Evolutionary conservation across 2,329 filamentous ascomycete species (phyloP).

Genomic region (Geosmithia putterillii): DNA sequence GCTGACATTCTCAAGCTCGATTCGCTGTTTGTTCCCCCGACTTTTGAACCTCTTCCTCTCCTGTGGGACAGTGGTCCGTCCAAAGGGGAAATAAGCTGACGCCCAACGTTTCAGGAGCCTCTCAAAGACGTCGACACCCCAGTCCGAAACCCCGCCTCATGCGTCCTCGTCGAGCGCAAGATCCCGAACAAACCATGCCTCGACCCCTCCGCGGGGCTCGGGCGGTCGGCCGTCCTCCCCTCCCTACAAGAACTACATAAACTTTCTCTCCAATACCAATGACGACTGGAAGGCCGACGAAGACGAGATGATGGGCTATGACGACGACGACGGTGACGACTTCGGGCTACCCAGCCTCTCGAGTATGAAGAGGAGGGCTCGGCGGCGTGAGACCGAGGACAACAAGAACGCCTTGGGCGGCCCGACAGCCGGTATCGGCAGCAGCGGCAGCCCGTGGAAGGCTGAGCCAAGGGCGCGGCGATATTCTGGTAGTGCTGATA

Average conservation of each 20-base stretch:
- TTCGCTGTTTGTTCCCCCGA: constrained; percentile 58
- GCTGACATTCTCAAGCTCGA: constrained; percentile 88
- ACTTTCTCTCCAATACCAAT: constrained; percentile 69
- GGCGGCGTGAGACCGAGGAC: constrained; percentile 34
- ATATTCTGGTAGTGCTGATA: constrained; percentile 81
- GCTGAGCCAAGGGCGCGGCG: constrained; percentile 33
- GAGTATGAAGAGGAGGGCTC: constrained; percentile 70
- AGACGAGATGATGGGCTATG: constrained; percentile 67
- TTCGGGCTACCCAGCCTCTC: constrained; percentile 89
- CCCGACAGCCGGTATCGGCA: constrained; percentile 17
- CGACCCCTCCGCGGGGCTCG: constrained; percentile 34
- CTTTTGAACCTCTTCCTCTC: too few relatives aligned
- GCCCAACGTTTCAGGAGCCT: constrained; percentile 35
- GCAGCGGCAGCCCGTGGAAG: constrained; percentile 19
- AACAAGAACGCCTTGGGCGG: constrained; percentile 14
- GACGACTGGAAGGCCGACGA: constrained; percentile 72
- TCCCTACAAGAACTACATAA: constrained; percentile 63
- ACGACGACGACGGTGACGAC: constrained; percentile 84
- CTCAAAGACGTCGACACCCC: constrained; percentile 41
- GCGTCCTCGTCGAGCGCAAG: constrained; percentile 33
- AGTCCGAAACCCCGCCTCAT: constrained; percentile 67
- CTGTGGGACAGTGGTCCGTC: too few relatives aligned
- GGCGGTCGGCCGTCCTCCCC: constrained; percentile 27
- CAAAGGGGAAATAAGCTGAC: constrained; percentile 5
- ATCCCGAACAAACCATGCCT: constrained; percentile 35